Conservation (phyloP, 805 yeast genomes). For the Starmerella stigmatis region DNA sequence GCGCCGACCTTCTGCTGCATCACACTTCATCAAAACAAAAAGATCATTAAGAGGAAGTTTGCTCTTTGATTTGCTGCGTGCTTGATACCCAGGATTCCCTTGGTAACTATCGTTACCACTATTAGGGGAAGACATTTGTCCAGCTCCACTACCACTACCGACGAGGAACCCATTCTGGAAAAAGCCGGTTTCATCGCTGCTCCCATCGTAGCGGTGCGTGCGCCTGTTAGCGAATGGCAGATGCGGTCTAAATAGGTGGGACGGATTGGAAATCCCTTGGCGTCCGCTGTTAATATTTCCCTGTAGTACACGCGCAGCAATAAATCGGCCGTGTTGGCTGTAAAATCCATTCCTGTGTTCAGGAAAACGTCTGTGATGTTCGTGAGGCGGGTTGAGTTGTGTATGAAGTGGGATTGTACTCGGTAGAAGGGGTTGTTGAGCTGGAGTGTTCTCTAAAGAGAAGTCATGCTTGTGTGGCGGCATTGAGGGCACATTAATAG, state of each 20-base stretch:
- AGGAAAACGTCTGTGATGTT: neutral
- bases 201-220: neutral
- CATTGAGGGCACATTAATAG: neutral
- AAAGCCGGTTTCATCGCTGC: neutral
- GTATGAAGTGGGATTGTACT: neutral
- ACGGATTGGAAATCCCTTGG: neutral
- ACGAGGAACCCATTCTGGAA: neutral
- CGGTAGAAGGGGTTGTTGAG: constrained; percentile 2
- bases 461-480: neutral
- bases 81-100: neutral
- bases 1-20: constrained; percentile 31
- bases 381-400: neutral
- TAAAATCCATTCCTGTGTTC: neutral
- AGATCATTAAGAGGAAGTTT: constrained; percentile 33
- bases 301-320: neutral
- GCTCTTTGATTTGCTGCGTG: constrained; percentile 24
- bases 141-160: neutral
- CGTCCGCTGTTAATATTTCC: neutral
- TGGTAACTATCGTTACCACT: neutral
- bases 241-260: neutral
- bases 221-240: neutral
- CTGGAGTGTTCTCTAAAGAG: neutral
- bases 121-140: neutral
- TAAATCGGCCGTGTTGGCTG: neutral
- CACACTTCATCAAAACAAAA: constrained; percentile 33